Base-by-base conservation (phyloP, 331 rosid genomes). In the Rhamnella rubrinervis region DNA sequence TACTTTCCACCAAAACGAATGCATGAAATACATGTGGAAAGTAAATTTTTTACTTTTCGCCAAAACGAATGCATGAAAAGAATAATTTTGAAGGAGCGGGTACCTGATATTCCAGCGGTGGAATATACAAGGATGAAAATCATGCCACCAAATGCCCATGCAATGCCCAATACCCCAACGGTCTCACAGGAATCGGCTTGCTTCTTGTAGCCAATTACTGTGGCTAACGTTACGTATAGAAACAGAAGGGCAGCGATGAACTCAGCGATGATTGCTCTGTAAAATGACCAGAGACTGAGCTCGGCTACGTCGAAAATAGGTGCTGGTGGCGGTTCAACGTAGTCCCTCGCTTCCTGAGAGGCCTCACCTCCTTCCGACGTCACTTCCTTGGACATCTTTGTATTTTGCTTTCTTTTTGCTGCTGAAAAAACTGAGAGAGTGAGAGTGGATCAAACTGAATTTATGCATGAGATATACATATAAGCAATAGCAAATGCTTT, bases 331-430 rank as follows among this genome's bases (percentile, higher is more conserved):
- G 55, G 55, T 6, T 49, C 8, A 49, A 49, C 55, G 7, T 39
- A 62, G 66, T 62, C 35, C 12, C 28, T 62, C 35, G 35, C 35
- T n/a, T 6, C 65, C 5, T 44, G 66, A 49, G 58, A 20, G 7
- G 65, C 66, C 12, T 59, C 59, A 26, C 60, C 67, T 60, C 47
- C 74, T 70, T 49, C 59, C 35, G 26, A 31, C 5, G 35, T 60
- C 75, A 70, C 67, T 70, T 70, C 75, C 58, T 70, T 49, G 1
- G 38, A 70, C 67, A 59, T 59, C 47, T 49, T 11, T 49, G 13
- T 26, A 17, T 19, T 49, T 18, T 49, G 6, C 18, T 12, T 26
- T n/a, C n/a, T n/a, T n/a, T n/a, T 26, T 31, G 35, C 35, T 31
- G 35, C 2, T 23, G 0, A n/a, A 26, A 26, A 26, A 26, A 26